Base-by-base conservation (phyloP, 495 filamentous ascomycete genomes). In the Paragyromitra xinjiangensis region DNA sequence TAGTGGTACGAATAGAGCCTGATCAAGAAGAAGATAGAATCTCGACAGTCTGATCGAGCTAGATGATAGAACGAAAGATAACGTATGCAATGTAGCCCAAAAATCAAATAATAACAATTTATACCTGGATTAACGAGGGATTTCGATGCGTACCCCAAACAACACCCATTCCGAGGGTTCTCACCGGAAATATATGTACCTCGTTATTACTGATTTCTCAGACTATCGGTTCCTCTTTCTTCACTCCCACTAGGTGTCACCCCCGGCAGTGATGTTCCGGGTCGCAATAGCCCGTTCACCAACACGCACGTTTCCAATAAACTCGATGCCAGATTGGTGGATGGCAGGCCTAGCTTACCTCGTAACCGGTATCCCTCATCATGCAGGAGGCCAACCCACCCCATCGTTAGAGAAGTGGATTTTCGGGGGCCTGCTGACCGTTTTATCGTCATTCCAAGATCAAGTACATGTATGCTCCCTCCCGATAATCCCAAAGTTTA, bases 1-100 rank as follows among this genome's bases (percentile, higher is more conserved):
- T 72, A 11, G 19, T 56, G 34, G 61, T 53, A 5, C 40, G 69
- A 9, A 45, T 64, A 22, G 69, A 72, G n/a, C 39, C 34, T n/a
- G 14, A n/a, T n/a, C 6, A 11, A 40, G 34, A 19, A 8, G 9
- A 19, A 40, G 59, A 55, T 19, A 51, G 12, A 51, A 39, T 22
- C 29, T 37, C 55, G 37, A 40, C 5, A 7, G 58, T 62, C 19
- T 39, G 58, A 62, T 62, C 5, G 29, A 11, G 11, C 1, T 26
- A 40, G 34, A 40, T 62, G 16, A 62, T 58, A 53, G 3, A 53
- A 19, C 19, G 50, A 53, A 19, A 19, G 16, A 3, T 8, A 7
- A 22, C 24, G 19, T 34, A 19, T 14, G 16, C 7, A 53, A 53
- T 53, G n/a, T 34, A 34, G 29, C 29, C 29, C 29, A 34, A 34